Conservation (phyloP, 2,329 filamentous ascomycete genomes). For the Colletotrichum gigasporum region DNA sequence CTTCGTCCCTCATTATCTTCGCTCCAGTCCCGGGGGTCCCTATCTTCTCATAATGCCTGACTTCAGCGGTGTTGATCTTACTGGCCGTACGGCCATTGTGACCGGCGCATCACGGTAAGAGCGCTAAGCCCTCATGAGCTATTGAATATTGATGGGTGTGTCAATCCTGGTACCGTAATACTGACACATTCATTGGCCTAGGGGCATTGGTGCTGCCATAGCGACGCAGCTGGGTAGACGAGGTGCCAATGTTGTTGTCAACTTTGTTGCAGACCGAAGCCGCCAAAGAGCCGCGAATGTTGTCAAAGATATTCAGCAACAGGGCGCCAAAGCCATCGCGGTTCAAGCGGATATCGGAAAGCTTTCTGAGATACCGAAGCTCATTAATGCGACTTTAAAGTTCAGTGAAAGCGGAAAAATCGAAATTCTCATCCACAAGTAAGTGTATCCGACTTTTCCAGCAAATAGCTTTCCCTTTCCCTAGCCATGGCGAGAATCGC, state of each 20-base stretch:
- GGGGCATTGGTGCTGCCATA: constrained; percentile 66
- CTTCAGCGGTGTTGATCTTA: constrained; percentile 35
- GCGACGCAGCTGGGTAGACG: constrained; percentile 70
- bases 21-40: too few relatives aligned
- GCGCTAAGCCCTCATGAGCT: neutral
- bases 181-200: constrained; percentile 12
- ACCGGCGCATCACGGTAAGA: constrained; percentile 29
- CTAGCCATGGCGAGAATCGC: too few relatives aligned
- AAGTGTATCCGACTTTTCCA: neutral
- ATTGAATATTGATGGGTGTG: too few relatives aligned
- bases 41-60: constrained; percentile 18
- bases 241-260: constrained; percentile 48
- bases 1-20: too few relatives aligned
- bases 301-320: constrained; percentile 27
- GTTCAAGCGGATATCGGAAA: constrained; percentile 34
- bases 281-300: constrained; percentile 31
- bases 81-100: constrained; percentile 33
- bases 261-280: constrained; percentile 32
- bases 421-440: constrained; percentile 39
- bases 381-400: constrained; percentile 33
- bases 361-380: constrained; percentile 29
- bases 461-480: too few relatives aligned
- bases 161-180: neutral
- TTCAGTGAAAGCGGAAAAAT: constrained; percentile 36
- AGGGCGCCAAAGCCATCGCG: constrained; percentile 29